Conservation (phyloP, 768 basidiomycete genomes). For the Macrolepiota dolichaula region DNA sequence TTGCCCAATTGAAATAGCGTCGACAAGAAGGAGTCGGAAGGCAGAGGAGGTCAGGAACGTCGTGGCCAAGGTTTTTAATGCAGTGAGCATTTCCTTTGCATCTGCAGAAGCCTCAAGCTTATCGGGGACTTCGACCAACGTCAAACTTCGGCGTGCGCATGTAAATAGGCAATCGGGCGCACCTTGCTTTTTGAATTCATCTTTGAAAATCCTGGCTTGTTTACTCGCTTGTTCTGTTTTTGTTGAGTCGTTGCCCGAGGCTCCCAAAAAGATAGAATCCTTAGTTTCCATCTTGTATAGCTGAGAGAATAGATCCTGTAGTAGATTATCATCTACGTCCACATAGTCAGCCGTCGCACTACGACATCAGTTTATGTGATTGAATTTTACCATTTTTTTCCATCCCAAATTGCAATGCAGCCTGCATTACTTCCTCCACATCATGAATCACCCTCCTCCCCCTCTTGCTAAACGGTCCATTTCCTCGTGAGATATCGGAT, state of each 20-base stretch:
- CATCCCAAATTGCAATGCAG: conserved; percentile 28
- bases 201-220: conserved; percentile 9
- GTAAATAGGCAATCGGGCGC: neutral
- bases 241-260: conserved; percentile 17
- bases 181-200: conserved; percentile 13
- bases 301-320: conserved; percentile 35
- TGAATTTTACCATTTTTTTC: conserved; percentile 34
- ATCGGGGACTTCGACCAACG: conserved; percentile 17
- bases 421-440: conserved; percentile 26
- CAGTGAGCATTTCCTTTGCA: conserved; percentile 21
- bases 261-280: conserved; percentile 17
- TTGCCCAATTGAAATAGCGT: conserved; percentile 27
- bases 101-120: conserved; percentile 26
- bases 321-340: conserved; percentile 29
- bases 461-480: conserved; percentile 25
- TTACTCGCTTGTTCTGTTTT: conserved; percentile 13
- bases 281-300: conserved; percentile 18
- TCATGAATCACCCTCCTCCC: conserved; percentile 26
- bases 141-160: neutral
- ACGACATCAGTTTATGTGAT: neutral
- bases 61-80: conserved; percentile 24
- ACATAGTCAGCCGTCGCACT: neutral
- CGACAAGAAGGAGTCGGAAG: conserved; percentile 32
- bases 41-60: conserved; percentile 30
- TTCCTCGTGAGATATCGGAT: conserved; percentile 9